Conservation (phyloP, 2,329 filamentous ascomycete species). For the Phyllosticta paracitricarpa region DNA sequence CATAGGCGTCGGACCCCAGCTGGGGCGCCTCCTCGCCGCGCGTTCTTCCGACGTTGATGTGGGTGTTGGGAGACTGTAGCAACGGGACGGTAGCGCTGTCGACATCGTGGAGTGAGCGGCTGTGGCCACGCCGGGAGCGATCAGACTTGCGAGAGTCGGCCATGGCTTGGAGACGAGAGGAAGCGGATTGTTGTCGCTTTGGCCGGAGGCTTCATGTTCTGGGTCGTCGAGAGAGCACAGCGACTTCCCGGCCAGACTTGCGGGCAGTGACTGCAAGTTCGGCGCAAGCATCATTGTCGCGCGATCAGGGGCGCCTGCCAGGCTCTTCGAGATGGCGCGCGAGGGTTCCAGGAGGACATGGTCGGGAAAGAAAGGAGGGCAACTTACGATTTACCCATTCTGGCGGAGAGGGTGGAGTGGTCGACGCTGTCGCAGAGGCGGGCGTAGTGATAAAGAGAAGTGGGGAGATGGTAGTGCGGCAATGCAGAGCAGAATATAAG, state of each 20-base stretch:
- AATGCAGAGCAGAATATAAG: background rate
- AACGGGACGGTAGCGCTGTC: slow-evolving; percentile 15
- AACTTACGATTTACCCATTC: slow-evolving; percentile 35
- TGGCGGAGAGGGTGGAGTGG: background rate
- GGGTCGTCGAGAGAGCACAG: background rate
- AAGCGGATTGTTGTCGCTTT: background rate
- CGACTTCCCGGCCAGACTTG: background rate
- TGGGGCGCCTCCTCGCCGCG: slow-evolving; percentile 17
- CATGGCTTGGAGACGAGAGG: background rate
- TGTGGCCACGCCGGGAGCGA: slow-evolving; percentile 2
- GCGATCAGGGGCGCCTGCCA: slow-evolving; percentile 1
- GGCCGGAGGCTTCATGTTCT: background rate
- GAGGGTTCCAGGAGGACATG: background rate
- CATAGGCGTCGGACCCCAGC: slow-evolving; percentile 18
- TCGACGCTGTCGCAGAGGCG: background rate
- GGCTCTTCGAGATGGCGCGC: background rate
- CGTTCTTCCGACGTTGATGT: slow-evolving; percentile 24
- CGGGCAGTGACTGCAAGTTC: background rate
- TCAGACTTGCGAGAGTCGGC: background rate
- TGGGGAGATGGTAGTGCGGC: background rate
- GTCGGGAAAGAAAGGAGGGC: slow-evolving; percentile 3
- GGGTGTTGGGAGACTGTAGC: slow-evolving; percentile 16
- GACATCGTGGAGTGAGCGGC: slow-evolving; percentile 2
- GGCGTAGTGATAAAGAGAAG: background rate
- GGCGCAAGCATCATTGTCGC: background rate